These are phyloP conservation scores for Rhizoclosmatium sp. DNA, from an alignment of 192 early-diverging fungal species.

Conservation along the genomic window DNA sequence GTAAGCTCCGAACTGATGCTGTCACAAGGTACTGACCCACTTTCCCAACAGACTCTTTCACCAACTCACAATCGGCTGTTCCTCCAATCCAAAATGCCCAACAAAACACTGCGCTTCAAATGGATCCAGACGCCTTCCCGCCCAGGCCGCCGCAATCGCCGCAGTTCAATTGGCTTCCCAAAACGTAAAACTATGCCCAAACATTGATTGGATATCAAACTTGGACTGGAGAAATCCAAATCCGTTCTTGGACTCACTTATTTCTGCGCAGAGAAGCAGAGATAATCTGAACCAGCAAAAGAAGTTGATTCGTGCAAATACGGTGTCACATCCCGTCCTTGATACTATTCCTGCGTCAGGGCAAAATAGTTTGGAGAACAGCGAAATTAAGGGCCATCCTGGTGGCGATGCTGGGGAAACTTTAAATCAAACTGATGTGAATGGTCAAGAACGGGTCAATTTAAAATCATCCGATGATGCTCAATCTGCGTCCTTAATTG, in stretches of 20 bases:
- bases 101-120: slow-evolving; percentile 56
- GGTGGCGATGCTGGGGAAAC: not conserved
- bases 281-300: not conserved
- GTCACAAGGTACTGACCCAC: not conserved
- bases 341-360: not conserved
- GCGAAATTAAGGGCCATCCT: not conserved
- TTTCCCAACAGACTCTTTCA: slow-evolving; percentile 1
- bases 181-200: not conserved
- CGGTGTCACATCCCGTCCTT: not conserved
- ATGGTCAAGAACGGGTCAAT: not conserved
- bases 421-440: not conserved
- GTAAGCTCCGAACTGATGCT: not conserved
- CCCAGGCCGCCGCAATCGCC: slow-evolving; percentile 61
- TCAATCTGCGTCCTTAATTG: slow-evolving; percentile 1
- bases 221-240: slow-evolving; percentile 31
- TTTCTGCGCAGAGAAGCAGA: not conserved
- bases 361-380: not conserved
- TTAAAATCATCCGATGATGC: not conserved
- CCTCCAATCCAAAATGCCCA: slow-evolving; percentile 44
- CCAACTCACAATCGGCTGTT: slow-evolving; percentile 59
- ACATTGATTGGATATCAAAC: not conserved
- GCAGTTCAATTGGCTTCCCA: slow-evolving; percentile 60
- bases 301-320: not conserved
- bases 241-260: slow-evolving; percentile 26
- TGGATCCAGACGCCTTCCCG: slow-evolving; percentile 40